A percentile compares a stretch with the other conserved stretches of the same genome.
phyloP scores from a whole-genome alignment of 768 basidiomycete genomes.

The Hygrocybe coccinea region DNA sequence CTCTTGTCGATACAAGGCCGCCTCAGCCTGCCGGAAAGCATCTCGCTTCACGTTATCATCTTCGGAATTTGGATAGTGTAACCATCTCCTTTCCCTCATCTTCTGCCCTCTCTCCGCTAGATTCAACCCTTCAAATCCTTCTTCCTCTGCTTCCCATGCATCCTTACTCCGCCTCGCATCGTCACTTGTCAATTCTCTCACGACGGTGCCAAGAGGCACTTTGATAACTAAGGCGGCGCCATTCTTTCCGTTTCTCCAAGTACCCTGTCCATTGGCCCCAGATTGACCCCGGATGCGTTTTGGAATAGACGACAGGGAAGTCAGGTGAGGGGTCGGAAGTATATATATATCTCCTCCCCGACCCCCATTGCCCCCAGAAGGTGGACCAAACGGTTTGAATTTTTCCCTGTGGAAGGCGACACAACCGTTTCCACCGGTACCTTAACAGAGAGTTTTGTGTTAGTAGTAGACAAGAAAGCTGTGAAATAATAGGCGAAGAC shows the following conservation, averaged over 20 bases:
- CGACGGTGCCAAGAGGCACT: conserved; percentile 88
- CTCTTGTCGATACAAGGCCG: conserved; percentile 54
- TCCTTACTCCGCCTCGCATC: conserved; percentile 62
- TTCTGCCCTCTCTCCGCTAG: conserved; percentile 47
- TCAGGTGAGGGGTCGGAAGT: conserved; percentile 68
- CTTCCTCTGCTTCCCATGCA: conserved; percentile 72
- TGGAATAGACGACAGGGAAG: conserved; percentile 69
- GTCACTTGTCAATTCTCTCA: conserved; percentile 64
- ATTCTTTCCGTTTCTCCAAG: conserved; percentile 79
- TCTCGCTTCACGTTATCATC: conserved; percentile 61
- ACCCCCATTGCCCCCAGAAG: conserved; percentile 92
- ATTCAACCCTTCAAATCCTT: conserved; percentile 45
- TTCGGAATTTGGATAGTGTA: conserved; percentile 69
- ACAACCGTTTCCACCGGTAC: conserved; percentile 85
- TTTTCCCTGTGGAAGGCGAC: conserved; percentile 92
- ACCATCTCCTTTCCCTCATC: conserved; percentile 65
- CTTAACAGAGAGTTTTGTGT: conserved; percentile 33
- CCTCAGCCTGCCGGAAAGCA: conserved; percentile 69
- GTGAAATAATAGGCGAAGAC: no score
- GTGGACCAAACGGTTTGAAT: conserved; percentile 76
- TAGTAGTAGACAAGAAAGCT: no score
- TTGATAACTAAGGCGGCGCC: conserved; percentile 68
- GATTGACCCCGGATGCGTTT: conserved; percentile 61
- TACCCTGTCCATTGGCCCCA: conserved; percentile 74
- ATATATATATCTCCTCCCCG: conserved; percentile 85